These are phyloP conservation scores for Plasmodium inui DNA, from an alignment of 169 alveolate species.

Conservation along the genomic window DNA sequence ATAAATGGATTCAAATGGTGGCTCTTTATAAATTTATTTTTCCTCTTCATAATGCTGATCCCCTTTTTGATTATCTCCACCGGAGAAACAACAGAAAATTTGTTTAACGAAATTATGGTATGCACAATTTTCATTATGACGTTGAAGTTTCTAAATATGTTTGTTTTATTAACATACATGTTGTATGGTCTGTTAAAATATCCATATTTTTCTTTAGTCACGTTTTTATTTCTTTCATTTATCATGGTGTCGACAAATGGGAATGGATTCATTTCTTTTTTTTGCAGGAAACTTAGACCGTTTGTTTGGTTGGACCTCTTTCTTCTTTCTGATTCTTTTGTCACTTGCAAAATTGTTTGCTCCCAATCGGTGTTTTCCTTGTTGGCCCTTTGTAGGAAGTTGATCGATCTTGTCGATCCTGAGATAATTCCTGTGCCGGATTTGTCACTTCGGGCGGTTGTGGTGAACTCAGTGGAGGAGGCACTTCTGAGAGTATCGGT, in stretches of 20 bases:
- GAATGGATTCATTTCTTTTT: background rate
- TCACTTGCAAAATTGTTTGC: background rate
- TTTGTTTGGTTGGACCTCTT: background rate
- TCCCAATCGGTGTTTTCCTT: background rate
- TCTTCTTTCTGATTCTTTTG: background rate
- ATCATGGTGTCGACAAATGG: constrained; percentile 22
- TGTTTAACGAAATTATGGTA: constrained; percentile 57
- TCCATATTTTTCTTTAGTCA: constrained; percentile 6
- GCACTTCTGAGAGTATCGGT: background rate
- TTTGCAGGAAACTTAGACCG: constrained; percentile 19
- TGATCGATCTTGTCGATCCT: background rate
- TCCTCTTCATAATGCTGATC: background rate
- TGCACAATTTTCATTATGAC: constrained; percentile 50
- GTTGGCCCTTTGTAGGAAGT: background rate
- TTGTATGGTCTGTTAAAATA: constrained; percentile 65
- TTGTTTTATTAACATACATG: constrained; percentile 38
- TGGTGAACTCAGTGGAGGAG: background rate
- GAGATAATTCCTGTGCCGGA: background rate
- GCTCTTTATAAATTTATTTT: background rate
- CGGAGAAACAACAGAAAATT: constrained; percentile 63
- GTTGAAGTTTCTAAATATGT: constrained; percentile 33
- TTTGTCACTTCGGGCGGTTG: background rate
- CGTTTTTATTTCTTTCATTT: constrained; percentile 4
- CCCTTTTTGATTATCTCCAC: constrained; percentile 50
- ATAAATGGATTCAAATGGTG: constrained; percentile 50